Evolutionary conservation across 1,284 basidiomycete genomes (phyloP).

Genomic region (Ustilago xerochloae): DNA sequence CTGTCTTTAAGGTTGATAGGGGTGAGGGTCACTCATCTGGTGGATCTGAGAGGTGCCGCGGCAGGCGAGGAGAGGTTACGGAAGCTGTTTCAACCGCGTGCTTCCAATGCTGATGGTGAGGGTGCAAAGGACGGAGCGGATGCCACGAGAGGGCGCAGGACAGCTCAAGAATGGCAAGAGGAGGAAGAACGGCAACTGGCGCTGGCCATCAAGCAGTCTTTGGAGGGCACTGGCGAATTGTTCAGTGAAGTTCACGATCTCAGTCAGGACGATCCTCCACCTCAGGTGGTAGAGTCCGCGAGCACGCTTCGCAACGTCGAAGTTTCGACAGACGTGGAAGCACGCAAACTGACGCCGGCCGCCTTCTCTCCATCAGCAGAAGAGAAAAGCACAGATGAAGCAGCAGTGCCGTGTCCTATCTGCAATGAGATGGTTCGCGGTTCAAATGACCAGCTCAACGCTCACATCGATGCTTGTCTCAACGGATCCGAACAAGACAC

Average conservation of each 20-base stretch:
- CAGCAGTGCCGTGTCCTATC: constrained; percentile 34
- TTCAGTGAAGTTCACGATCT: constrained; percentile 29
- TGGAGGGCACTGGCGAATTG: constrained; percentile 22
- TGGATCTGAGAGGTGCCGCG: constrained; percentile 48
- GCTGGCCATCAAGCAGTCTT: constrained; percentile 42
- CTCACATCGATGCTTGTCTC: constrained; percentile 51
- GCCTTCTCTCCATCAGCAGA: background rate
- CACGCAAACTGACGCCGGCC: background rate
- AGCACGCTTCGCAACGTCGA: background rate
- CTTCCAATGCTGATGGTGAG: background rate
- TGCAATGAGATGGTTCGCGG: constrained; percentile 26
- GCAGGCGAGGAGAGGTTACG: constrained; percentile 37
- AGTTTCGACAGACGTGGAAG: background rate
- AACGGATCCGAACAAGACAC: constrained; percentile 4
- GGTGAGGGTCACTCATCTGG: constrained; percentile 52
- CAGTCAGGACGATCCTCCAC: constrained; percentile 25
- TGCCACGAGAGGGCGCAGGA: constrained; percentile 1
- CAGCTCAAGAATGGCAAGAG: constrained; percentile 28
- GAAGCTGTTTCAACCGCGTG: constrained; percentile 30
- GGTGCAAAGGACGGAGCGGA: background rate
- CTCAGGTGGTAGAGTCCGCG: no score
- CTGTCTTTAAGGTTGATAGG: constrained; percentile 60
- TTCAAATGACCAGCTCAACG: constrained; percentile 45
- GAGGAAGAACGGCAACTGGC: constrained; percentile 50
- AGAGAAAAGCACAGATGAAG: background rate